Evolutionary conservation across 108 stramenopile genomes (phyloP).

Genomic region (Skeletonema grethae): DNA sequence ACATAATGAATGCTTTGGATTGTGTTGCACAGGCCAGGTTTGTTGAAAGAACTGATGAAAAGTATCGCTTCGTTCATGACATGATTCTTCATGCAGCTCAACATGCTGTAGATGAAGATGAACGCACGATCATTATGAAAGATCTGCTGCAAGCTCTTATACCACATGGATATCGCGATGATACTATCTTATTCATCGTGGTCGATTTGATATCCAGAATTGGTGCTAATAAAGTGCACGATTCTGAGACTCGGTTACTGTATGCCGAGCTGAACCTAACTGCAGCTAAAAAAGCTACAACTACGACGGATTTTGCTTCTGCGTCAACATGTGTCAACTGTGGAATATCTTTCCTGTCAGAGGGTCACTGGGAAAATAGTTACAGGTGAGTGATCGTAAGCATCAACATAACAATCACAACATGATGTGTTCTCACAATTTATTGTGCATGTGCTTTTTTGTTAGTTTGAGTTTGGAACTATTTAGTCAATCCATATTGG

Average conservation of each 20-base stretch:
- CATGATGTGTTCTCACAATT: too few relatives aligned
- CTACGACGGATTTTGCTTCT: slow-evolving; percentile 10
- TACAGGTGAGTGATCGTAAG: not conserved
- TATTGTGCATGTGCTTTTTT: too few relatives aligned
- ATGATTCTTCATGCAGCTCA: slow-evolving; percentile 15
- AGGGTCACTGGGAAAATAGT: not conserved
- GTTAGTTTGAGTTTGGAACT: slow-evolving; percentile 6
- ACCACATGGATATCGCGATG: not conserved
- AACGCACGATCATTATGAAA: not conserved
- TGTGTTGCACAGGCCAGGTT: slow-evolving; percentile 12
- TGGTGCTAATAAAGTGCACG: not conserved
- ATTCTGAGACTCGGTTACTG: not conserved
- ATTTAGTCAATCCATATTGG: not conserved
- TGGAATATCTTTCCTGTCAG: slow-evolving; percentile 7
- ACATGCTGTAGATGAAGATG: not conserved
- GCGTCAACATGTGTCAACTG: slow-evolving; percentile 4
- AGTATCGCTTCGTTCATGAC: slow-evolving; percentile 30
- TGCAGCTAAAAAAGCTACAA: slow-evolving; percentile 7
- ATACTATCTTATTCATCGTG: not conserved
- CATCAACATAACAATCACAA: too few relatives aligned
- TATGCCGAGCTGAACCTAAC: slow-evolving; percentile 7
- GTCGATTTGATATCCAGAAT: not conserved
- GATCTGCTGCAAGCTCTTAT: not conserved
- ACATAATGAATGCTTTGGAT: slow-evolving; percentile 15
- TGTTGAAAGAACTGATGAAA: slow-evolving; percentile 12